Evolutionary conservation across 176 grass and related monocot genomes (phyloP).

Genomic region (Bothriochloa decipiens): DNA sequence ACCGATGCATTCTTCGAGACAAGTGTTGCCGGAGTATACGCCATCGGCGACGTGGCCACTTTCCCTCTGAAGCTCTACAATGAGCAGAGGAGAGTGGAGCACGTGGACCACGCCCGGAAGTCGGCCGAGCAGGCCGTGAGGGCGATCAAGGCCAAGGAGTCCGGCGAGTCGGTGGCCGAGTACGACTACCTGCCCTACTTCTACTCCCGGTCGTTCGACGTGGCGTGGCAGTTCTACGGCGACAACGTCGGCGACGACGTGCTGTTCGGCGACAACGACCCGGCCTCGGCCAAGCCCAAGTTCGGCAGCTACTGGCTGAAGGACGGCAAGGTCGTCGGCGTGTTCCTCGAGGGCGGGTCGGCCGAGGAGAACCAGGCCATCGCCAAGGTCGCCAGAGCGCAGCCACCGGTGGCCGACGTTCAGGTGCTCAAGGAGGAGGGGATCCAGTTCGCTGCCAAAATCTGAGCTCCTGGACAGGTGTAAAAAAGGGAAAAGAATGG

Average conservation of each 20-base stretch:
- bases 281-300: constrained; percentile 66
- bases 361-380: constrained; percentile 84
- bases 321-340: constrained; percentile 80
- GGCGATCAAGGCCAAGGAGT: constrained; percentile 89
- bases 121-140: constrained; percentile 90
- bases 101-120: constrained; percentile 88
- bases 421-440: constrained; percentile 64
- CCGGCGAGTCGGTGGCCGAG: constrained; percentile 62
- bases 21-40: constrained; percentile 77
- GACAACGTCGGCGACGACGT: constrained; percentile 86
- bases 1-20: constrained; percentile 89
- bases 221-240: constrained; percentile 96
- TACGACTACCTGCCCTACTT: constrained; percentile 95
- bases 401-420: constrained; percentile 60
- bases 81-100: constrained; percentile 84
- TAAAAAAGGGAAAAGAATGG: background rate
- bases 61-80: constrained; percentile 90
- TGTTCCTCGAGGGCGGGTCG: constrained; percentile 87
- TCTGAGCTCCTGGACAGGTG: constrained; percentile 35
- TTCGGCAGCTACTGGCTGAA: constrained; percentile 97
- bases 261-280: constrained; percentile 84
- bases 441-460: constrained; percentile 65
- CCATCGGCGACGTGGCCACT: constrained; percentile 87
- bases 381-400: constrained; percentile 70
- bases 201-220: constrained; percentile 86